Conservation (phyloP, 2,329 filamentous ascomycete species). For the Davidsoniella neocaledoniae region DNA sequence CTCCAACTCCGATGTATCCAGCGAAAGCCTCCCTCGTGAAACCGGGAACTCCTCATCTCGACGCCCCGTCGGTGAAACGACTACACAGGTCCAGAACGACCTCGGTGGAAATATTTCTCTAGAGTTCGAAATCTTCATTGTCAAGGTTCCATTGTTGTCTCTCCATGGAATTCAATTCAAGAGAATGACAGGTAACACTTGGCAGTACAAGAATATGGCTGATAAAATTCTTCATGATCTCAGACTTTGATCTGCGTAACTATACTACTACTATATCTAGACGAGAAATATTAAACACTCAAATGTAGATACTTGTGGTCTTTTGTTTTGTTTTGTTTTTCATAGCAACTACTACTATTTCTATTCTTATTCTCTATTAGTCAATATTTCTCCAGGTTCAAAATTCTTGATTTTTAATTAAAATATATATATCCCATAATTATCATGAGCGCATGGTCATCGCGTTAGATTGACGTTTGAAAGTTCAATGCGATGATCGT, state of each 20-base stretch:
- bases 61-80: constrained; percentile 51
- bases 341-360: no score
- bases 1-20: constrained; percentile 73
- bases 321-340: neutral
- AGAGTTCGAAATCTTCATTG: constrained; percentile 90
- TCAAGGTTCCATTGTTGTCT: constrained; percentile 86
- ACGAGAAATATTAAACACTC: no score
- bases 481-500: no score
- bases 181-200: constrained; percentile 84
- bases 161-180: constrained; percentile 97
- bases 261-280: neutral
- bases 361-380: neutral
- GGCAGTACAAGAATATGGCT: constrained; percentile 98
- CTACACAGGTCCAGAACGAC: constrained; percentile 80
- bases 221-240: constrained; percentile 84
- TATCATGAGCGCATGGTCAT: no score
- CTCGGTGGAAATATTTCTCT: constrained; percentile 70
- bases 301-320: no score
- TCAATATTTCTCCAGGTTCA: neutral
- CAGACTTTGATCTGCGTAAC: constrained; percentile 30
- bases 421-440: no score
- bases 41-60: constrained; percentile 34
- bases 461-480: no score
- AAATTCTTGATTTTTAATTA: no score
- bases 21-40: constrained; percentile 50